Conservation (phyloP, 768 basidiomycete genomes). For the Scleroderma citrinum region DNA sequence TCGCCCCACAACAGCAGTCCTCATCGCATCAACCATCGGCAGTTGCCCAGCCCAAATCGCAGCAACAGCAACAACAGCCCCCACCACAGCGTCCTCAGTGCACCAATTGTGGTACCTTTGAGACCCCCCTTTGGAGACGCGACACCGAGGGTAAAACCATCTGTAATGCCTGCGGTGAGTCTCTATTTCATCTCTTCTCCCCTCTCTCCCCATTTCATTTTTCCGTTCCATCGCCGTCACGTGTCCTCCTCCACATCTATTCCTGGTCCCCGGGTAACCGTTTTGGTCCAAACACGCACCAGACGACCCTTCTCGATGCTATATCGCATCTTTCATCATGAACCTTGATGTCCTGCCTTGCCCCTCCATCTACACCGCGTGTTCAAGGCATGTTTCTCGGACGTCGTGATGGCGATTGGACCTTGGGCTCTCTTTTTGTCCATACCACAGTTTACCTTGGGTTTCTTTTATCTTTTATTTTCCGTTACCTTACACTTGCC, state of each 20-base stretch:
- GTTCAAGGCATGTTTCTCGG: constrained; percentile 29
- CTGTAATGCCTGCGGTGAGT: constrained; percentile 89
- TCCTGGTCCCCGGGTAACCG: constrained; percentile 30
- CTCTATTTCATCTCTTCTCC: constrained; percentile 25
- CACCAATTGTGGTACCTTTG: constrained; percentile 69
- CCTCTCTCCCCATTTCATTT: constrained; percentile 28
- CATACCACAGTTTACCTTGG: constrained; percentile 4
- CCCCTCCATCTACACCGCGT: constrained; percentile 27
- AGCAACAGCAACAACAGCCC: constrained; percentile 19
- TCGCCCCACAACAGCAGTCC: constrained; percentile 10
- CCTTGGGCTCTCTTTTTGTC: constrained; percentile 21
- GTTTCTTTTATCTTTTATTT: constrained; percentile 2
- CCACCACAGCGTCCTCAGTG: constrained; percentile 45
- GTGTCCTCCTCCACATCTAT: constrained; percentile 28
- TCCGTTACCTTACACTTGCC: constrained; percentile 5
- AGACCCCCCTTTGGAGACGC: constrained; percentile 81
- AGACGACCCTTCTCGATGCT: constrained; percentile 24
- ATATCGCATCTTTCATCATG: constrained; percentile 22
- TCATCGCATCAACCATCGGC: constrained; percentile 12
- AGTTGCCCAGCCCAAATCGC: constrained; percentile 15
- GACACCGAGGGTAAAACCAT: constrained; percentile 77
- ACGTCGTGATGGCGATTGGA: constrained; percentile 32
- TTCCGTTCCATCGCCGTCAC: constrained; percentile 28
- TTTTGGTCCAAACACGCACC: constrained; percentile 20
- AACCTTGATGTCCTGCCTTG: constrained; percentile 18